Evolutionary conservation across 352 stramenopile species (phyloP).

Genomic region (Globisporangium paroecandrum): DNA sequence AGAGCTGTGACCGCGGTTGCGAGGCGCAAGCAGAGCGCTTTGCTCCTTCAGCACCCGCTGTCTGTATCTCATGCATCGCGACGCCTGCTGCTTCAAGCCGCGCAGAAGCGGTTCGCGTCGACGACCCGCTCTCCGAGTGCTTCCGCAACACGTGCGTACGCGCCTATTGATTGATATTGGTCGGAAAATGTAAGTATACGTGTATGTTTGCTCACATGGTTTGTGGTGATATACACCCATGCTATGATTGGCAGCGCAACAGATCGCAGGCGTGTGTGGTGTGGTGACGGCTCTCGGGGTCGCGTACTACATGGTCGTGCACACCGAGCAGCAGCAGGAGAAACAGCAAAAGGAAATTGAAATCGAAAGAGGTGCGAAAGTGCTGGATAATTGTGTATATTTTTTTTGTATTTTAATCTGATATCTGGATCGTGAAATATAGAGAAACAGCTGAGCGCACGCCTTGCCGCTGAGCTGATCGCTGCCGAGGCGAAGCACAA

Average conservation of each 20-base stretch:
- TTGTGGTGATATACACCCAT: neutral
- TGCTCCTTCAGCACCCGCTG: neutral
- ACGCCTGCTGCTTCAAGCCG: neutral
- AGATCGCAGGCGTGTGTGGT: slow-evolving; percentile 22
- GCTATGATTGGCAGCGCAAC: slow-evolving; percentile 8
- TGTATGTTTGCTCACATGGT: neutral
- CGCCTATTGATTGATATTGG: neutral
- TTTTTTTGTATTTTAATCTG: neutral
- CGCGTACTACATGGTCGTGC: slow-evolving; percentile 48
- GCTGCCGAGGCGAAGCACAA: slow-evolving; percentile 65
- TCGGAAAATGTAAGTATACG: neutral
- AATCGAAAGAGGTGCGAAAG: slow-evolving; percentile 38
- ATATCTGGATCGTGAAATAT: neutral
- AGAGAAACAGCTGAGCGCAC: slow-evolving; percentile 65
- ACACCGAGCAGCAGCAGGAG: slow-evolving; percentile 40
- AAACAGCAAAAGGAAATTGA: slow-evolving; percentile 65
- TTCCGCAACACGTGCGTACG: slow-evolving; percentile 11
- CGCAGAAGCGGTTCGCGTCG: slow-evolving; percentile 9
- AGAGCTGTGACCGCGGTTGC: neutral
- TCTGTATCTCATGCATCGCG: neutral
- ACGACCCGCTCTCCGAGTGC: neutral
- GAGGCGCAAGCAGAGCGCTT: neutral
- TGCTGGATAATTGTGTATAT: too few relatives aligned
- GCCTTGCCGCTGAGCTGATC: slow-evolving; percentile 61
- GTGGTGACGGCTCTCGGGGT: slow-evolving; percentile 34